Percentiles rank a stretch among this genome's conserved stretches.
These are phyloP conservation scores for Magnaporthiopsis poae DNA, from an alignment of 2,329 filamentous ascomycete species.

Conservation along the genomic window DNA sequence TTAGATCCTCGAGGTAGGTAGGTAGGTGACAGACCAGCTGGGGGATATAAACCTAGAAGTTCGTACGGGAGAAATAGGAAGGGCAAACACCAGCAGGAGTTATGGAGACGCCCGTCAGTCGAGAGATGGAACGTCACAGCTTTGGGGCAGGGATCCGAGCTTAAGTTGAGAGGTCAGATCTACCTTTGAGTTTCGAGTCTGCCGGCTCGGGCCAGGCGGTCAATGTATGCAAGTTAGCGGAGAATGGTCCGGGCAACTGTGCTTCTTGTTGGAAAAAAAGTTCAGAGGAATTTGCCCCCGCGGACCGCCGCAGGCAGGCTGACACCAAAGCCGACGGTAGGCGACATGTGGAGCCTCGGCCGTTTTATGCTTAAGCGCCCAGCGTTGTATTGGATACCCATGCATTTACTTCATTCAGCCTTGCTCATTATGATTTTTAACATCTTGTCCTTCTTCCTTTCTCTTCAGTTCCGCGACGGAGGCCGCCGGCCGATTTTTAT, in stretches of 20 bases:
- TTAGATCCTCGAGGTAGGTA: neutral
- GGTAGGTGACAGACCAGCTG: neutral
- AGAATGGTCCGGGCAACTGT: neutral
- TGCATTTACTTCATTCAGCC: too few relatives aligned
- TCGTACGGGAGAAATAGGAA: neutral
- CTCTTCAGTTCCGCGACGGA: too few relatives aligned
- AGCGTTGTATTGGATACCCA: too few relatives aligned
- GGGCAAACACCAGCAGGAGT: neutral
- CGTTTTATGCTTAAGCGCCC: too few relatives aligned
- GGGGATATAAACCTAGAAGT: neutral
- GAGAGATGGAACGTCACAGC: neutral
- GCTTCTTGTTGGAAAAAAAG: neutral
- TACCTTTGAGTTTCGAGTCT: neutral
- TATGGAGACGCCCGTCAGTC: neutral
- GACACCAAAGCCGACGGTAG: neutral
- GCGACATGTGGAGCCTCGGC: too few relatives aligned
- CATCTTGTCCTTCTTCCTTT: too few relatives aligned
- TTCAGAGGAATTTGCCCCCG: conserved; percentile 3
- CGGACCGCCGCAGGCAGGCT: neutral
- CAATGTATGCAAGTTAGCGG: neutral
- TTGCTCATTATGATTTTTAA: too few relatives aligned
- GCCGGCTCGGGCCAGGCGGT: neutral
- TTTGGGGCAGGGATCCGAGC: neutral
- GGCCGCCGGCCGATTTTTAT: too few relatives aligned
- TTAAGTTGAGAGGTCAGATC: neutral